Evolutionary conservation across 148 eudicot genomes (phyloP).

Genomic region (Dianthus caryophyllus): DNA sequence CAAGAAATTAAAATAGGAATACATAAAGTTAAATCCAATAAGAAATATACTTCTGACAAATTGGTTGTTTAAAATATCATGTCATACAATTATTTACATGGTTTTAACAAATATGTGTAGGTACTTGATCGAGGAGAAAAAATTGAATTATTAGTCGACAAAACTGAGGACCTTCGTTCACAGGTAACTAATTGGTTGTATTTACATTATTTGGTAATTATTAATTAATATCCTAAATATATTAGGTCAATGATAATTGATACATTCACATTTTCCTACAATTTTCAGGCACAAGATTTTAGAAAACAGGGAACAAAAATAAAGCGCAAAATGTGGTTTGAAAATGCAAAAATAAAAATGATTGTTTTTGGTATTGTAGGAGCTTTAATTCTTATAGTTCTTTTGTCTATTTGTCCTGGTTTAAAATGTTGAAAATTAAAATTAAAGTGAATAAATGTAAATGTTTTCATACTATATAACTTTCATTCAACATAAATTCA

Average conservation of each 20-base stretch:
- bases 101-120: too few relatives aligned
- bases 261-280: too few relatives aligned
- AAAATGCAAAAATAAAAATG: constrained; percentile 29
- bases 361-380: constrained; percentile 20
- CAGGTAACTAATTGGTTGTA: constrained; percentile 16
- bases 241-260: background rate
- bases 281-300: constrained; percentile 32
- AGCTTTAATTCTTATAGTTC: constrained; percentile 14
- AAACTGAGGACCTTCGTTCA: constrained; percentile 31
- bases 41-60: too few relatives aligned
- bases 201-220: background rate
- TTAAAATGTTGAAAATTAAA: constrained; percentile 12
- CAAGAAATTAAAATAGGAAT: too few relatives aligned
- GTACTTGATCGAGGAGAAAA: constrained; percentile 37
- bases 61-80: too few relatives aligned
- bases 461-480: too few relatives aligned
- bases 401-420: constrained; percentile 15
- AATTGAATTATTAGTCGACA: constrained; percentile 30
- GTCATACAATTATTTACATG: too few relatives aligned
- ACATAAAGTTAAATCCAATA: too few relatives aligned
- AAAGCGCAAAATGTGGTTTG: constrained; percentile 28
- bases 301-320: constrained; percentile 29
- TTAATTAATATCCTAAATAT: background rate
- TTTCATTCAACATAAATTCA: too few relatives aligned
- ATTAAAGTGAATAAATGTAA: too few relatives aligned